phyloP scores from a whole-genome alignment of 345 rosid species.

The Euphorbia lathyris region DNA sequence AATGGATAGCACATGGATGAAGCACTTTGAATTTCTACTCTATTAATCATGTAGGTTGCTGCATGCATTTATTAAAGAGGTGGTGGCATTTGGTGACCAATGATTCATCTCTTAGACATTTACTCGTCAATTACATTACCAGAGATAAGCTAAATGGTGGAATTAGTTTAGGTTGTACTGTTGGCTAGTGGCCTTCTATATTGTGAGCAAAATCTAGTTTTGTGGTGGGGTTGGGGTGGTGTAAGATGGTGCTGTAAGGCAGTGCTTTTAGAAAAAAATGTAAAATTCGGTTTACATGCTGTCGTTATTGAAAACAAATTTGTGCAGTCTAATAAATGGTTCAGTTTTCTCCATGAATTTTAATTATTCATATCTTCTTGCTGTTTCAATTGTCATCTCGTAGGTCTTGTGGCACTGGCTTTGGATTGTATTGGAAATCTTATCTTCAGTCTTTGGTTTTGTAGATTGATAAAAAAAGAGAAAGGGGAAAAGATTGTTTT shows the following conservation, averaged over 20 bases:
- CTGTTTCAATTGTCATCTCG: neutral
- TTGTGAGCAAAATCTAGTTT: constrained; percentile 3
- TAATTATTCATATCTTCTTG: neutral
- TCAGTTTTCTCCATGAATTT: constrained; percentile 2
- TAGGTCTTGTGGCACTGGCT: neutral
- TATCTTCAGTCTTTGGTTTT: no score
- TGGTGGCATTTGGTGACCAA: neutral
- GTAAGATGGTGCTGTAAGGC: neutral
- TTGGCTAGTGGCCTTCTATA: neutral
- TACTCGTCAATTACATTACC: neutral
- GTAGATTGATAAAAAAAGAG: no score
- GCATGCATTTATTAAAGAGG: neutral
- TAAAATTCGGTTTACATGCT: no score
- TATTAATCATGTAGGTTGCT: neutral
- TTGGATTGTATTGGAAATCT: no score
- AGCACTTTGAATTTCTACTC: neutral
- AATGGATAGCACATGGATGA: neutral
- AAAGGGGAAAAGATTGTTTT: no score
- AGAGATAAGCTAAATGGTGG: neutral
- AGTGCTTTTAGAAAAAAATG: no score
- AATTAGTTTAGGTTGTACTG: neutral
- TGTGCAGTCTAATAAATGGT: neutral
- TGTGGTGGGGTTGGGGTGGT: neutral
- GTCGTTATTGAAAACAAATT: no score
- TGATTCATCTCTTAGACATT: neutral